phyloP scores from a whole-genome alignment of 2,329 filamentous ascomycete genomes.

The Aureobasidium namibiae region DNA sequence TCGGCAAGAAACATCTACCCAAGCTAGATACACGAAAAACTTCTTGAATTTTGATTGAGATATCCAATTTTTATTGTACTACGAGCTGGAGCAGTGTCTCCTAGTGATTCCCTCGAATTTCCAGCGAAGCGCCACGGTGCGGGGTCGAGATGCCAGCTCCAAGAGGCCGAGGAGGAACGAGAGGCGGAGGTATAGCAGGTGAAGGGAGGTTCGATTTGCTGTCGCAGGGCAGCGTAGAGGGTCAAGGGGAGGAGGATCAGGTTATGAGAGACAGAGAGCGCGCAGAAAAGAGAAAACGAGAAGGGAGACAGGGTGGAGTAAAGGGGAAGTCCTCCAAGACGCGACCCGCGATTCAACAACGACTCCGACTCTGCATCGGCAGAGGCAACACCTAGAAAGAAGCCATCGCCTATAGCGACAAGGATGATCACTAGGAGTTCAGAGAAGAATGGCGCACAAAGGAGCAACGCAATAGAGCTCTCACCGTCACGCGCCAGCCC shows the following conservation, averaged over 20 bases:
- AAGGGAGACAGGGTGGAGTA: neutral
- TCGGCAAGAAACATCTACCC: too few relatives aligned
- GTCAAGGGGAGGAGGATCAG: neutral
- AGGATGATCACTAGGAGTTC: neutral
- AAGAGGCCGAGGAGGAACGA: neutral
- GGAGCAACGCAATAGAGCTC: too few relatives aligned
- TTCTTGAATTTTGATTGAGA: too few relatives aligned
- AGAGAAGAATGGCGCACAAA: neutral
- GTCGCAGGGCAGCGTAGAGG: neutral
- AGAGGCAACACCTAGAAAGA: neutral
- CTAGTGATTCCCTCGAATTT: too few relatives aligned
- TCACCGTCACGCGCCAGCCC: too few relatives aligned
- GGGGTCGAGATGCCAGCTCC: neutral
- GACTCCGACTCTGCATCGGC: neutral
- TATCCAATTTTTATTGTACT: too few relatives aligned
- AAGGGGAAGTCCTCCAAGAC: neutral
- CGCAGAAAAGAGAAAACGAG: neutral
- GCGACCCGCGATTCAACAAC: neutral
- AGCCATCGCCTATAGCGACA: neutral
- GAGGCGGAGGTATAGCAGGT: neutral
- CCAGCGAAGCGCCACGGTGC: too few relatives aligned
- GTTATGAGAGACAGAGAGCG: neutral
- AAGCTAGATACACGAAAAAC: too few relatives aligned
- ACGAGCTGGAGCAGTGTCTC: too few relatives aligned
- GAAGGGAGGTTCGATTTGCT: neutral